phyloP scores from a whole-genome alignment of 305 asterid genomes.

The Withania somnifera region DNA sequence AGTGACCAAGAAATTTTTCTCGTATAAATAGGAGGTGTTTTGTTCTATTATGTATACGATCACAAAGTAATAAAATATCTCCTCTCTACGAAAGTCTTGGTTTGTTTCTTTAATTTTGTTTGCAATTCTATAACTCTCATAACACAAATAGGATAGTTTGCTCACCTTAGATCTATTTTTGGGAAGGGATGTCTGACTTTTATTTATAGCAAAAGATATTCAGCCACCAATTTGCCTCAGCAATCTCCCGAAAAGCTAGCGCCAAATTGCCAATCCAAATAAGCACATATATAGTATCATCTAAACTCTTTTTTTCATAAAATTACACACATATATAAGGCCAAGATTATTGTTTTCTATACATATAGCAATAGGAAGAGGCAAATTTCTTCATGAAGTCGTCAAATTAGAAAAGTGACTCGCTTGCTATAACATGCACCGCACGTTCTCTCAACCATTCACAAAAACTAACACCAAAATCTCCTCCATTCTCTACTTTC shows the following conservation, averaged over 20 bases:
- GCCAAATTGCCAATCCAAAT: not conserved
- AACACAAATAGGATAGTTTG: not conserved
- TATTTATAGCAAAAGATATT: not conserved
- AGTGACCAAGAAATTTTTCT: no score
- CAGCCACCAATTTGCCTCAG: no score
- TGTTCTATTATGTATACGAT: no score
- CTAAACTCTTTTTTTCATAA: not conserved
- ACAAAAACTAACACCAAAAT: slow-evolving; percentile 8
- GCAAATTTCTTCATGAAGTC: not conserved
- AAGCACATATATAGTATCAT: not conserved
- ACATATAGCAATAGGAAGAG: not conserved
- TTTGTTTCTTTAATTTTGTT: no score
- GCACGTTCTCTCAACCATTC: slow-evolving; percentile 17
- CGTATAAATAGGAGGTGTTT: no score
- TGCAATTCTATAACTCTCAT: no score
- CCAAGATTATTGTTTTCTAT: not conserved
- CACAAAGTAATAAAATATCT: no score
- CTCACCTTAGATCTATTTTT: not conserved
- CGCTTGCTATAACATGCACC: slow-evolving; percentile 22
- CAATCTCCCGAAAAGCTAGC: no score
- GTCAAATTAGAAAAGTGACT: slow-evolving; percentile 8
- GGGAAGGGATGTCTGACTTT: not conserved
- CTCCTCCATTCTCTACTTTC: not conserved
- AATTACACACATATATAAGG: not conserved
- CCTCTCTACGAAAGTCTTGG: no score